Base-by-base conservation (phyloP, 2,329 filamentous ascomycete species). In the Trichophyton schoenleinii region DNA sequence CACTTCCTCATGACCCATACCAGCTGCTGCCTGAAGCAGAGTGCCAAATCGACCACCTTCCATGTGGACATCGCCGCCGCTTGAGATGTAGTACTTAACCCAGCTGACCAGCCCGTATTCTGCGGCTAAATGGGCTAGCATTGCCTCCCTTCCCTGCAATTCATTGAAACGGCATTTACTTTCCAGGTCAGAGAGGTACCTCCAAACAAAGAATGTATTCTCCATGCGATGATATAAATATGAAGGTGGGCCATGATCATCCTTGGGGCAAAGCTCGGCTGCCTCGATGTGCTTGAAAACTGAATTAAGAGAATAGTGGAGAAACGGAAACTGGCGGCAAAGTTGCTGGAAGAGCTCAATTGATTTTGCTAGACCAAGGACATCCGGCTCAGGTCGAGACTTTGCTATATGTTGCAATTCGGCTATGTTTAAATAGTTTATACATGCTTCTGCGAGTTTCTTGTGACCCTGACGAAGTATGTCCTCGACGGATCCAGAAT, bases 1-100 rank as follows among this genome's bases (percentile, higher is more conserved):
- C 22, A 42, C 20, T 28, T 57, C 57, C 15, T 58, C 48, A 61
- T 57, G 48, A 8, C 60, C 60, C 13, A 41, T 25, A 34, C 49
- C 49, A 41, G 49, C 36, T 31, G 49, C 48, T 18, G 22, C 48
- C 6, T 44, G 18, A 9, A 61, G 52, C 9, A 38, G 28, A 2
- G 31, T 44, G 0, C 48, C 44, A 34, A 49, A 41, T 53, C 38
- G 25, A 11, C 59, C 57, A 22, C 57, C 46, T 20, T 49, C 46
- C 25, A 22, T 9, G 46, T 49, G 9, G 9, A 22, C 8, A 49
- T 49, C 18, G 8, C 46, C 46, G 25, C 46, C 46, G 11, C 18
- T 49, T 49, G 46, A 22, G 18, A 49, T 7, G 18, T 49, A 49
- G 11, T 22, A 22, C 20, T 22, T 20, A 9, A 49, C 18, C 46